Base-by-base conservation (phyloP, 805 yeast species). In the Lipomyces anomalus region DNA sequence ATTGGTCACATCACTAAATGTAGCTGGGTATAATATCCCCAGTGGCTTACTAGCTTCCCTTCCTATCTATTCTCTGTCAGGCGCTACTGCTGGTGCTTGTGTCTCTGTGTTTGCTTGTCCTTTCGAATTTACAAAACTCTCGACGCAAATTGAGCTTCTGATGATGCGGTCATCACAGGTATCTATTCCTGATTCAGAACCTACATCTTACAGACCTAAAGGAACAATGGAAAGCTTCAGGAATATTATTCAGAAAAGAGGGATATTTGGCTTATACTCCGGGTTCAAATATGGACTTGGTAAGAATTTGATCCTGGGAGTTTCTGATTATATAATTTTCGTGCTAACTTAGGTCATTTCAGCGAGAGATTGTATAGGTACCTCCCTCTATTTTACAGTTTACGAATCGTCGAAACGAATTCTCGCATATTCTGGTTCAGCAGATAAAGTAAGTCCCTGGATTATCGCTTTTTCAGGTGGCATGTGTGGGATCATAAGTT, bases 121-220 rank as follows among this genome's bases (percentile, higher is more conserved):
- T 1, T 86, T 86, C 61, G 95, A 86, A 62, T 76, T 84, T 64
- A 79, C 90, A 39, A 87, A 86, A 62, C 71, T 85, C 6, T 84
- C 82, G 50, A 82, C 90, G 30, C 95, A 86, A 62, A 75, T 86
- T 32, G 80, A 69, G 55, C 45, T 66, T 28, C 57, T 73, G 22
- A 59, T 71, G 42, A 63, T 65, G 57, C 64, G 69, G 29, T 57
- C 53, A 2, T 17, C 47, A 34, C 60, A 50, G 32, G 59, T 57
- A 42, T 56, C 48, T 38, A 46, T 49, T 47, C 67, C 43, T 63
- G 75, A 46, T 46, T 60, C 44, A 56, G 65, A 45, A 39, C 67
- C 60, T 53, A 32, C 48, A 21, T 43, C 55, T n/a, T 48, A 52
- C 35, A 43, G 43, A 33, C 57, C 65, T 5, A 51, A 56, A 22